These are phyloP conservation scores for Isochrysis galbana DNA, from an alignment of 78 protist genomes.

Conservation along the genomic window DNA sequence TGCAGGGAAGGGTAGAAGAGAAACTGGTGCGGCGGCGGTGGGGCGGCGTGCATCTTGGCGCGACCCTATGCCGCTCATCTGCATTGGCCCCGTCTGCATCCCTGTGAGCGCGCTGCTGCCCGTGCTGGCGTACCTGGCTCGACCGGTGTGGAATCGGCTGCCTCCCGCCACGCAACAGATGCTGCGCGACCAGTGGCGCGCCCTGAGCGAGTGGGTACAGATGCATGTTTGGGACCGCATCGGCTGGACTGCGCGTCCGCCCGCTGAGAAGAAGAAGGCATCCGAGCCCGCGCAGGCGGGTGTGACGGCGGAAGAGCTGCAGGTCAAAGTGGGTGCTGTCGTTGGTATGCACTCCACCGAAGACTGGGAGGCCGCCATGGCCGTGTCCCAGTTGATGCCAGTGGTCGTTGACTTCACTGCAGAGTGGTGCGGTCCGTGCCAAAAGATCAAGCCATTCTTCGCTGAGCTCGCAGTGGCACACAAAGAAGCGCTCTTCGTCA, in stretches of 20 bases:
- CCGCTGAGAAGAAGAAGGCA: background rate
- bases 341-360: background rate
- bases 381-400: background rate
- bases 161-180: background rate
- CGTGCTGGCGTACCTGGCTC: background rate
- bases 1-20: no score
- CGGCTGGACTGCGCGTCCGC: constrained; percentile 12
- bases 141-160: background rate
- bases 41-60: no score
- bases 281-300: background rate
- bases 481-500: background rate
- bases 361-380: background rate
- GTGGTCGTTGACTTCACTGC: constrained; percentile 27
- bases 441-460: background rate
- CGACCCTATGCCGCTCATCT: constrained; percentile 39
- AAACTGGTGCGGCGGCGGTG: no score
- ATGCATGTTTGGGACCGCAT: background rate
- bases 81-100: constrained; percentile 39
- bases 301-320: background rate
- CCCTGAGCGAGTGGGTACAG: background rate
- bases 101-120: constrained; percentile 21
- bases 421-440: constrained; percentile 26
- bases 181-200: background rate
- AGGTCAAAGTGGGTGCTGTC: background rate
- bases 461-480: background rate